phyloP scores from a whole-genome alignment of 2,329 filamentous ascomycete species.

The Aspergillus sp. region DNA sequence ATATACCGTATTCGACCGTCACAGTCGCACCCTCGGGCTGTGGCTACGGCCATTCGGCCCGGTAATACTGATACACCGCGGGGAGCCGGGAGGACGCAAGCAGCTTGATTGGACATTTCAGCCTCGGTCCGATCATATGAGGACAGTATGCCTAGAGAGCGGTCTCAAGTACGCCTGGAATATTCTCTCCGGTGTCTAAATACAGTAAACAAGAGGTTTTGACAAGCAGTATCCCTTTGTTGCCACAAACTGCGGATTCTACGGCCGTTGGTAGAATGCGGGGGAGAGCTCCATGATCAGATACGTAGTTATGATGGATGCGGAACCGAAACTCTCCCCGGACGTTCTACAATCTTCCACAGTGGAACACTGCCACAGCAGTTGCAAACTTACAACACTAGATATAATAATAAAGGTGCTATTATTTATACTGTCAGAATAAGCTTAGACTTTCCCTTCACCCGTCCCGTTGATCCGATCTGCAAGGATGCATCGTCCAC shows the following conservation, averaged over 20 bases:
- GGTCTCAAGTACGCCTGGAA: neutral
- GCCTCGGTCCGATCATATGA: slow-evolving; percentile 10
- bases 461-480: slow-evolving; percentile 23
- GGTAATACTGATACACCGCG: slow-evolving; percentile 11
- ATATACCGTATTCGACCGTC: neutral
- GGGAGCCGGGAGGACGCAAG: neutral
- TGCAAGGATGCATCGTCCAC: neutral
- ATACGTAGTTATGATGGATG: no score
- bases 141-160: neutral
- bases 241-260: neutral
- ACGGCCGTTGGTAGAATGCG: neutral
- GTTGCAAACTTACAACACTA: neutral
- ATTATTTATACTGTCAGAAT: neutral
- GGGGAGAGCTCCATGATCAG: neutral
- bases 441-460: slow-evolving; percentile 20
- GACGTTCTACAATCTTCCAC: neutral
- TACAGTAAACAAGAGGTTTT: neutral
- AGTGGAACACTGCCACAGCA: neutral
- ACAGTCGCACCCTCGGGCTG: neutral
- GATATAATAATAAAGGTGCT: neutral
- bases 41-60: neutral
- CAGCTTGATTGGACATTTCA: neutral
- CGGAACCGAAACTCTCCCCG: no score
- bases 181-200: neutral
- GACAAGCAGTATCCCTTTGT: neutral